Evolutionary conservation across 2,329 filamentous ascomycete species (phyloP), one percentile per base, ranked within the genome.

Genomic region (Huntiella abstrusa): DNA sequence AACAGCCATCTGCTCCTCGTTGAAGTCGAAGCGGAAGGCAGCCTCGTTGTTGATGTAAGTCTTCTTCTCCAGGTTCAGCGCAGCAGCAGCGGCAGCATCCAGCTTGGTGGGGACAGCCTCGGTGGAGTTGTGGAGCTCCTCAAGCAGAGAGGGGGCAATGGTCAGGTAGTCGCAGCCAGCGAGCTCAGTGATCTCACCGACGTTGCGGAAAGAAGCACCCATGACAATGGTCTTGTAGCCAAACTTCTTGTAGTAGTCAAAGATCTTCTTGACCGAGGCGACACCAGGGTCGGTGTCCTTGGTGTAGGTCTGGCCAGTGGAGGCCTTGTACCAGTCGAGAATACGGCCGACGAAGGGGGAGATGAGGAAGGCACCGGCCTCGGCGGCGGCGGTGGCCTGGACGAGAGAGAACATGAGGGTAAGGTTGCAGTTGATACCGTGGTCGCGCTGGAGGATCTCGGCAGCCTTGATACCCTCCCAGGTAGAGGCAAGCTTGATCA

Each of bases 231-330:
- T 98, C 59, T 93, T 94, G 80, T 98, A 95, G 65, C 83, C 85
- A 65, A 71, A 84, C 76, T 96, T 96, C 84, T 98, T 98, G 82
- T 98, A 98, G 83, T 98, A 98, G 77, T 98, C 91, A 79, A 81
- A 98, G 71, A 98, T 98, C 65, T 59, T 62, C 74, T 88, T 75
- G 61, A 98, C 91, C 55, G 82, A 88, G 70, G 84, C 75, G 66
- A 98, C 91, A 72, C 91, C 91, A 49, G 91, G 91, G 72, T 98
- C 91, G 64, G 93, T 83, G 66, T 83, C 70, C 64, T 85, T 75
- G 62, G 71, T 60, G 78, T 87, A 98, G 55, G 91, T 83, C 76
- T 92, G 87, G 80, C 93, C 93, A 65, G 78, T 83, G 57, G 78
- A 70, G 50, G 84, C 84, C 84, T 98, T 98, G 83, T 80, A 95